phyloP scores from a whole-genome alignment of 2,329 filamentous ascomycete genomes.

The Fusarium avenaceum region DNA sequence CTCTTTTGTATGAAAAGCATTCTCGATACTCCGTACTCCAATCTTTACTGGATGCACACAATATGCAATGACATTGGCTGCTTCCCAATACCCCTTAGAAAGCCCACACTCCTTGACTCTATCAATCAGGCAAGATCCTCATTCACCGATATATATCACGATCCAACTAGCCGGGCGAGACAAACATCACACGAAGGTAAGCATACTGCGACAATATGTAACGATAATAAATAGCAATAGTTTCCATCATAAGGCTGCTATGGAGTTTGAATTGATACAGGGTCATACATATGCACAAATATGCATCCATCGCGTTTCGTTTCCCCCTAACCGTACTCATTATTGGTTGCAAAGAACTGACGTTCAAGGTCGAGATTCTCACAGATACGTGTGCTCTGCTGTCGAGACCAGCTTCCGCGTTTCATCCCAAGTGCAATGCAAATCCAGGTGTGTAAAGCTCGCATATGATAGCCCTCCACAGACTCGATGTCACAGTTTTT shows the following conservation, averaged over 20 bases:
- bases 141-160: neutral
- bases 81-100: neutral
- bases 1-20: neutral
- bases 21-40: neutral
- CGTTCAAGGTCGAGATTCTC: slow-evolving; percentile 9
- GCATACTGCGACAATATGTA: neutral
- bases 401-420: slow-evolving; percentile 14
- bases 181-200: neutral
- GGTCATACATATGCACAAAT: slow-evolving; percentile 22
- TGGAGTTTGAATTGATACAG: slow-evolving; percentile 17
- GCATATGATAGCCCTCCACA: slow-evolving; percentile 1
- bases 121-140: neutral
- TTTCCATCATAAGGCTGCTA: slow-evolving; percentile 20
- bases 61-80: neutral
- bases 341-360: slow-evolving; percentile 26
- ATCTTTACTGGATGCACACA: neutral
- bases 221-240: slow-evolving; percentile 2
- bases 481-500: slow-evolving; percentile 24
- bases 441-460: slow-evolving; percentile 35
- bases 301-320: slow-evolving; percentile 17
- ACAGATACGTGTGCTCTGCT: slow-evolving; percentile 12
- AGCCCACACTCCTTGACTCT: neutral
- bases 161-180: too few relatives aligned
- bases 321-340: slow-evolving; percentile 8
- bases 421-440: slow-evolving; percentile 42